Percentiles rank a stretch among this genome's conserved stretches.
Evolutionary conservation across 2,329 filamentous ascomycete genomes (phyloP).

Genomic region (Alternaria sp.): DNA sequence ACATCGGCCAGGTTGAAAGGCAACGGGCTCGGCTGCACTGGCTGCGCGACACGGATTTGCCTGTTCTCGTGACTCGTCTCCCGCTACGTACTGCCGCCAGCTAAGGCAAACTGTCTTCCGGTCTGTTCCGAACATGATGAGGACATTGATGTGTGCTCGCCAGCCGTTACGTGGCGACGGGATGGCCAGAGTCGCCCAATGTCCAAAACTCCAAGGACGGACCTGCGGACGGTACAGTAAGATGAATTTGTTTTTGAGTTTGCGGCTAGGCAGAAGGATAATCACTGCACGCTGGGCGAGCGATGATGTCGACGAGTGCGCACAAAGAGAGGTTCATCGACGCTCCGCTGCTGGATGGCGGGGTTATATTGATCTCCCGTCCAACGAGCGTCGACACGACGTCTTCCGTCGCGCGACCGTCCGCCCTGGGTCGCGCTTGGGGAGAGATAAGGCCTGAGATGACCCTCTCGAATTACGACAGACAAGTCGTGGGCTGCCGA

Average conservation of each 20-base stretch:
- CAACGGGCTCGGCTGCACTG: constrained; percentile 9
- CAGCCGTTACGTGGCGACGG: constrained; percentile 13
- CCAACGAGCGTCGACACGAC: constrained; percentile 27
- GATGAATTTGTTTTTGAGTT: constrained; percentile 10
- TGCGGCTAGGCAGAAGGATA: constrained; percentile 6
- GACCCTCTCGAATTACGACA: constrained; percentile 46
- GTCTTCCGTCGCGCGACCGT: constrained; percentile 18
- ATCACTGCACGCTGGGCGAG: constrained; percentile 1
- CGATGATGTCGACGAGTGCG: constrained; percentile 30
- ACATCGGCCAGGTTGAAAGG: constrained; percentile 40
- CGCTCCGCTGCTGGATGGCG: constrained; percentile 33
- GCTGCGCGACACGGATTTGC: constrained; percentile 27
- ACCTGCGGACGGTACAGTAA: background rate
- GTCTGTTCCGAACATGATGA: constrained; percentile 34
- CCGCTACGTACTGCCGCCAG: constrained; percentile 16
- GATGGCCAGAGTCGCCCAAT: constrained; percentile 16
- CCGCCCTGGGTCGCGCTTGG: constrained; percentile 27
- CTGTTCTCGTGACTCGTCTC: constrained; percentile 46
- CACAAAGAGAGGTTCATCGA: constrained; percentile 10
- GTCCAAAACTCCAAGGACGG: background rate
- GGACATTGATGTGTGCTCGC: constrained; percentile 5
- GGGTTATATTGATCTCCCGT: constrained; percentile 31
- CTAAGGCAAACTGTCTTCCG: constrained; percentile 30
- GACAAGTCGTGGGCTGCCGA: constrained; percentile 27
- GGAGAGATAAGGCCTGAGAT: constrained; percentile 42